Evolutionary conservation across 2,329 filamentous ascomycete species (phyloP).

Genomic region (Fusarium papillatum): DNA sequence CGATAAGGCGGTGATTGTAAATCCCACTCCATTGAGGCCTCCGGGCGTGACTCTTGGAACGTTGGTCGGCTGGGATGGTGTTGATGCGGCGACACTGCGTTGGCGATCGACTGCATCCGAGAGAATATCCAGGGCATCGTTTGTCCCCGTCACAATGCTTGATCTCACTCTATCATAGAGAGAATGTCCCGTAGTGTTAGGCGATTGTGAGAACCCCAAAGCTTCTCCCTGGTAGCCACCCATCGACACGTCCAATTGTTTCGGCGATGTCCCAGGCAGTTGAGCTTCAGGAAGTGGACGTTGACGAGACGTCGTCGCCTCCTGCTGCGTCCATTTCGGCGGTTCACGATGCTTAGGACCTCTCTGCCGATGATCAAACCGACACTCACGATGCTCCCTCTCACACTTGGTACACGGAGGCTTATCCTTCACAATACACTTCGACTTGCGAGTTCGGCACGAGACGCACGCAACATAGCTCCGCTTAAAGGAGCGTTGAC

Average conservation of each 20-base stretch:
- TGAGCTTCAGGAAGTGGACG: not conserved
- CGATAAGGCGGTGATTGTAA: constrained; percentile 28
- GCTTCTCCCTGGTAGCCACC: not conserved
- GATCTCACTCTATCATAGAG: constrained; percentile 28
- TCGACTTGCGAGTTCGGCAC: constrained; percentile 28
- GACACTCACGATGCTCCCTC: constrained; percentile 31
- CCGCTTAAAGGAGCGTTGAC: constrained; percentile 26
- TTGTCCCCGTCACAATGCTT: constrained; percentile 27
- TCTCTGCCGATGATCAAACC: constrained; percentile 20
- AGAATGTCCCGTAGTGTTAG: not conserved
- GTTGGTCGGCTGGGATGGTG: constrained; percentile 4
- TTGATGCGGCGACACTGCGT: constrained; percentile 15
- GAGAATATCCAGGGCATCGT: constrained; percentile 31
- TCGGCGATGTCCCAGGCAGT: not conserved
- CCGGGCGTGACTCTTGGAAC: constrained; percentile 7
- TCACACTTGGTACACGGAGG: constrained; percentile 33
- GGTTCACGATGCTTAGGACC: constrained; percentile 25
- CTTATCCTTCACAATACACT: constrained; percentile 32
- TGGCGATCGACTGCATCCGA: constrained; percentile 23
- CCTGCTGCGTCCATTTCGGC: constrained; percentile 22
- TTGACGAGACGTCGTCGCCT: not conserved
- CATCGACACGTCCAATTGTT: not conserved
- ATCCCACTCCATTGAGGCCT: constrained; percentile 14
- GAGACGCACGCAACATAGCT: constrained; percentile 35
- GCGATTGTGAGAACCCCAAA: not conserved